These are phyloP conservation scores for Kuraishia floccosa DNA, from an alignment of 805 yeast genomes.

Conservation along the genomic window DNA sequence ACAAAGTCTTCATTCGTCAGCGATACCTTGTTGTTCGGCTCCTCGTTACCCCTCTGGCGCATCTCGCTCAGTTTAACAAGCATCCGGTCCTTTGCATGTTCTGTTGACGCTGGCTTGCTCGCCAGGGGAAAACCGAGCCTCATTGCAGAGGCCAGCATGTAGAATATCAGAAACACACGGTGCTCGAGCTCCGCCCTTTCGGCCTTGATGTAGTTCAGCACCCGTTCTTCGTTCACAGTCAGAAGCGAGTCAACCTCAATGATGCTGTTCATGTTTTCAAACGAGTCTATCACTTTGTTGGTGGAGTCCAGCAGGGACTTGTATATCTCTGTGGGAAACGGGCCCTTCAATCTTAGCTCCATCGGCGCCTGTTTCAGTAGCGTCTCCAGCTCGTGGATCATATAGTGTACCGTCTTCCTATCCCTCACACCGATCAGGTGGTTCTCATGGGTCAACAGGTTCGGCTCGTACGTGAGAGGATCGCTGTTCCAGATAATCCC, in stretches of 20 bases:
- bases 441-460: constrained; percentile 13
- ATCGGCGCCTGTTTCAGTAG: constrained; percentile 61
- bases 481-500: constrained; percentile 77
- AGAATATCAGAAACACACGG: constrained; percentile 63
- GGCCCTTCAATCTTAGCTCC: constrained; percentile 67
- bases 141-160: constrained; percentile 69
- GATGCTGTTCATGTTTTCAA: constrained; percentile 61
- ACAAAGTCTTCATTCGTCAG: constrained; percentile 66
- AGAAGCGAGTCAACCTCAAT: constrained; percentile 50
- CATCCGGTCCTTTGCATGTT: constrained; percentile 61
- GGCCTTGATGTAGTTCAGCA: constrained; percentile 37
- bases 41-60: constrained; percentile 23
- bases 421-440: constrained; percentile 31
- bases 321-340: constrained; percentile 47
- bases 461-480: constrained; percentile 38
- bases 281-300: constrained; percentile 58
- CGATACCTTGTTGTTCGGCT: constrained; percentile 15
- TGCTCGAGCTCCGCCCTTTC: constrained; percentile 65
- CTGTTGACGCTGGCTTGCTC: constrained; percentile 64
- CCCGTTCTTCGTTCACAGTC: constrained; percentile 38
- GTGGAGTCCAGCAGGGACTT: constrained; percentile 40
- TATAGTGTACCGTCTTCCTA: constrained; percentile 29
- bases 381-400: constrained; percentile 49
- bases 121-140: constrained; percentile 71
- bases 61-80: constrained; percentile 53